Evolutionary conservation across 768 basidiomycete genomes (phyloP), one percentile per base, ranked within the genome.

Genomic region (Pulveroboletus sp.): DNA sequence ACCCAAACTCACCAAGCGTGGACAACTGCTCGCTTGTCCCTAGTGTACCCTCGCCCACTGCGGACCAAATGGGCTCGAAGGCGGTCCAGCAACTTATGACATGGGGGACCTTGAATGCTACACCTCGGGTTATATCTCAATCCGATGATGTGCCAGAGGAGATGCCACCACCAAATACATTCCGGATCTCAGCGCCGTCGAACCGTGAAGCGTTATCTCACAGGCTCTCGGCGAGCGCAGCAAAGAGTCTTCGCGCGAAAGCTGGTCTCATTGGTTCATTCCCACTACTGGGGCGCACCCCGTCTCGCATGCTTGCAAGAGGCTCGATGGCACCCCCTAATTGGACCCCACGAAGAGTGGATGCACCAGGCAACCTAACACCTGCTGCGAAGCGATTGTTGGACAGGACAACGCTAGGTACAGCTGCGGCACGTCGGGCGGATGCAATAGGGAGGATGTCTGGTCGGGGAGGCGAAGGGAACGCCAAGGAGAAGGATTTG

Each of bases 21-120:
- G 72, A 72, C 52, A 76, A 74, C 11, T 92, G 90, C 65, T 75
- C 85, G 3, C 82, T 96, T 17, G 85, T 99, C 18, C 85, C 92
- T 12, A 81, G 82, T 48, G 69, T 95, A 9, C 95, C 96, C 3
- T 91, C 93, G 0, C 93, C 93, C 2, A 89, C 87, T 7, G 85
- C 93, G 0, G 78, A 83, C 6, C 76, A 89, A 60, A 78, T 97
- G 40, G 90, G 89, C 0, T 81, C 93, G 2, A 72, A 76, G 5
- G 88, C 90, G 1, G 77, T 98, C 45, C 92, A 93, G 61, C 86
- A 97, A 57, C 79, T 99, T 14, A 93, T 98, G 87, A 99, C 96
- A 11, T 94, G 92, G 93, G 96, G 96, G 2, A 93, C 92, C 11
- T 75, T 98, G 21, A 82, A 85, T 56, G 86, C 89, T 14, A 98